Evolutionary conservation across 768 basidiomycete species (phyloP), one percentile per base, ranked within the genome.

Genomic region (Strobilomyces echinocephalus): DNA sequence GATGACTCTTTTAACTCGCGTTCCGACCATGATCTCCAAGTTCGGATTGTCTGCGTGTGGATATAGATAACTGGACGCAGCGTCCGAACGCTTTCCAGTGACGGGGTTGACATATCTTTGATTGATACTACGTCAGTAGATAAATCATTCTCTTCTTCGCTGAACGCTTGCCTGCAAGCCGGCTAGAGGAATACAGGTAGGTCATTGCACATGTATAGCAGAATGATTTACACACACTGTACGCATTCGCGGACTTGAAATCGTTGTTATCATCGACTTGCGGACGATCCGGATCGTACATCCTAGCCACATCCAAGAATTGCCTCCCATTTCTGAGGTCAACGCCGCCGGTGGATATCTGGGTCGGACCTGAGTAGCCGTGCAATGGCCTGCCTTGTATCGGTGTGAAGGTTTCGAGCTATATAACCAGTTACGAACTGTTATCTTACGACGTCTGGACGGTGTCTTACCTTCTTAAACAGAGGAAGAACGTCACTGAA

Each of bases 401-500:
- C 3, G 57, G 63, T 11, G 69, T 59, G 50, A 73, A 75, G 1
- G 70, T 72, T 56, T 76, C 74, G 16, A 72, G 0, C 76, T 69
- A 60, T 82, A 81, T 0, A 77, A 77, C 6, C 78, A 14, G 75
- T 42, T 55, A 69, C 28, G 77, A 31, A 24, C 24, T n/a, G 3
- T 67, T n/a, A 63, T 4, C 5, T 8, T 2, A 11, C 5, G 44
- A 15, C 1, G 1, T 4, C 18, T 6, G 10, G 21, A 28, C 4
- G 38, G 10, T 14, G 28, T 24, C 52, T 12, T 53, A 80, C 85
- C 75, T 85, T 84, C 56, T 71, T 78, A 30, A 84, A 56, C 14
- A 85, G 67, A 0, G 84, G 84, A 30, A 86, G 76, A 5, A 87
- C 61, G 26, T 80, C 71, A 45, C 73, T 69, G 0, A 80, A 79